Base-by-base conservation (phyloP, 805 yeast species). In the Phaffomyces thermotolerans region DNA sequence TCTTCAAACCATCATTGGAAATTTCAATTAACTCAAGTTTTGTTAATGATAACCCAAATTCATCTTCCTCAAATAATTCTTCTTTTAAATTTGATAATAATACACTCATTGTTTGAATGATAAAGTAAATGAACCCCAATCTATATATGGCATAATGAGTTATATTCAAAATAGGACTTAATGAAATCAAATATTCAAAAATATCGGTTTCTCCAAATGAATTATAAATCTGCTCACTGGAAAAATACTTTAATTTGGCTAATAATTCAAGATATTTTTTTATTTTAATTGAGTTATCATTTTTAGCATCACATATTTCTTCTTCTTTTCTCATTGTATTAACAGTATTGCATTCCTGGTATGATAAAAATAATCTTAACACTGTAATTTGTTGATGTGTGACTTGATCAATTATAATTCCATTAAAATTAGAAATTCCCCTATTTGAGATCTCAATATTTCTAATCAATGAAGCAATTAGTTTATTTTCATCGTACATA, bases 361-460 rank as follows among this genome's bases (percentile, higher is more conserved):
- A 43, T 13, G 41, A 20, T 10, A 43, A 33, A 17, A 39, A 36
- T 17, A 38, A 20, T 29, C 93, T 64, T 44, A 88, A 60, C 14
- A 81, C 72, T 2, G 84, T 69, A 36, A 85, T 52, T 1, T 73
- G 62, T 48, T 83, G 88, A 52, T 78, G 74, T 0, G 87, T 74
- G 4, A 87, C 51, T 44, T 81, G 88, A 34, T 70, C 68, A 3
- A 78, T 63, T 0, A 84, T 56, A 12, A 78, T 49, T 0, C 72
- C 72, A 2, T 70, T 70, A n/a, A 57, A 49, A 20, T 53, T 40
- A 1, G 50, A 25, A 3, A 56, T 42, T 0, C 86, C 86, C 46
- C 95, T 67, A 27, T 81, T 57, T 0, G 83, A 64, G 12, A 85
- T 76, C 53, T 87, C 96, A 8, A 76, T 61, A 2, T 85, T 75